Conservation (phyloP, 257 asterid species). For the Echites panduratus region DNA sequence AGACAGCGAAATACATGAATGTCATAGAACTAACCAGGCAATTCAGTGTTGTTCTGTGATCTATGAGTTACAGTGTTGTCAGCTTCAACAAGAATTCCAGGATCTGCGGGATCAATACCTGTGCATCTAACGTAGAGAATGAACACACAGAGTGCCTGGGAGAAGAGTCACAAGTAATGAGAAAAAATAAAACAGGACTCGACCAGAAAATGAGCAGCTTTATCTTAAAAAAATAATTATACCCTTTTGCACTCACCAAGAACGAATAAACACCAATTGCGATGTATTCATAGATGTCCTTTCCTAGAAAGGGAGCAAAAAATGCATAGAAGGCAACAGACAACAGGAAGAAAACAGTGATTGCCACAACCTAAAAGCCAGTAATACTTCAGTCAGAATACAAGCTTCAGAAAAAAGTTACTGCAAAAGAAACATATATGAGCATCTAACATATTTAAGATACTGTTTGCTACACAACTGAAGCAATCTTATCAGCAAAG, state of each 20-base stretch:
- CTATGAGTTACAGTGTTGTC: constrained; percentile 48
- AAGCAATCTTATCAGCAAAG: neutral
- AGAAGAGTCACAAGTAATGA: constrained; percentile 19
- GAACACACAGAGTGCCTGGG: constrained; percentile 74
- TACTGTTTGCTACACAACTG: neutral
- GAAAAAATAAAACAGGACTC: constrained; percentile 6
- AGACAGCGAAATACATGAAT: constrained; percentile 7
- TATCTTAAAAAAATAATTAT: neutral
- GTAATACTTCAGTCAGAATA: constrained; percentile 8
- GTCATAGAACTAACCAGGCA: constrained; percentile 77
- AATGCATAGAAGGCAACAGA: constrained; percentile 96
- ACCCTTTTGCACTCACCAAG: constrained; percentile 51
- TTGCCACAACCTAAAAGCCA: constrained; percentile 83
- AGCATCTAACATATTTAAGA: neutral
- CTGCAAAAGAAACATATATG: neutral
- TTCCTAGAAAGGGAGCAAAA: constrained; percentile 96
- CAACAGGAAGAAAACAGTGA: constrained; percentile 83
- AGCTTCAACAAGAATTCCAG: constrained; percentile 72
- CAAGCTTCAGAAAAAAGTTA: neutral
- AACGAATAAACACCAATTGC: constrained; percentile 85
- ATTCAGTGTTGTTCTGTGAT: constrained; percentile 58
- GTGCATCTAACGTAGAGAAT: constrained; percentile 86
- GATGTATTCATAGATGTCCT: constrained; percentile 68
- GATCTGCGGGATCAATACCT: constrained; percentile 97
- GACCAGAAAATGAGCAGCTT: constrained; percentile 7